phyloP scores from a whole-genome alignment of 441 rosid genomes.

The Adansonia gregorii region DNA sequence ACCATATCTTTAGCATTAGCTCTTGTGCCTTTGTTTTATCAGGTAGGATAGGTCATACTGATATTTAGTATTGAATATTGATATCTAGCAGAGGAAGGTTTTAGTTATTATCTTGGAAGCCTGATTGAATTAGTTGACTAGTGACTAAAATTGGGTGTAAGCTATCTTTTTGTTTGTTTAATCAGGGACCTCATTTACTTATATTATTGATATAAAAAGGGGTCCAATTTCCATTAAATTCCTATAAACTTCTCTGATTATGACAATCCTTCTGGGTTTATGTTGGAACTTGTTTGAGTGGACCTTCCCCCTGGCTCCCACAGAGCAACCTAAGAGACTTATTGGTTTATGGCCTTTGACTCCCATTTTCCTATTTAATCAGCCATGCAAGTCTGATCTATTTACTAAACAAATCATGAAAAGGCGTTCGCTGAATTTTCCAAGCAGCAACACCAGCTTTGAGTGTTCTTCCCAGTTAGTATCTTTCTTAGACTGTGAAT shows the following conservation, averaged over 20 bases:
- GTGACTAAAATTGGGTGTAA: neutral
- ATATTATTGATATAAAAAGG: neutral
- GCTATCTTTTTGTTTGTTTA: neutral
- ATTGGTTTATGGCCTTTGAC: neutral
- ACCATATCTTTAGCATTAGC: neutral
- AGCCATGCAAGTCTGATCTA: neutral
- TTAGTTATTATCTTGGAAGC: neutral
- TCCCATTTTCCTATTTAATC: neutral
- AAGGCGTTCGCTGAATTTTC: neutral
- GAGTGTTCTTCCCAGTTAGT: neutral
- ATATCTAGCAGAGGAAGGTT: neutral
- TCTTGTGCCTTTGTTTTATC: constrained; percentile 17
- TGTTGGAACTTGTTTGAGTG: neutral
- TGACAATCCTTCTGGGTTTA: neutral
- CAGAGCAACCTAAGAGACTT: neutral
- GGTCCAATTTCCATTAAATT: neutral
- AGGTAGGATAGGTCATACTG: neutral
- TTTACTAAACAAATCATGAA: constrained; percentile 5
- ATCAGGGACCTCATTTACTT: neutral
- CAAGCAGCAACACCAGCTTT: constrained; percentile 8
- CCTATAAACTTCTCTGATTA: too few relatives aligned
- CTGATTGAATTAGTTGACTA: neutral
- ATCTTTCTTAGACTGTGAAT: constrained; percentile 1
- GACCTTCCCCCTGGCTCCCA: neutral
- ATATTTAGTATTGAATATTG: neutral